Conservation (phyloP, 352 stramenopile species). For the Hyphochytrium catenoides region DNA sequence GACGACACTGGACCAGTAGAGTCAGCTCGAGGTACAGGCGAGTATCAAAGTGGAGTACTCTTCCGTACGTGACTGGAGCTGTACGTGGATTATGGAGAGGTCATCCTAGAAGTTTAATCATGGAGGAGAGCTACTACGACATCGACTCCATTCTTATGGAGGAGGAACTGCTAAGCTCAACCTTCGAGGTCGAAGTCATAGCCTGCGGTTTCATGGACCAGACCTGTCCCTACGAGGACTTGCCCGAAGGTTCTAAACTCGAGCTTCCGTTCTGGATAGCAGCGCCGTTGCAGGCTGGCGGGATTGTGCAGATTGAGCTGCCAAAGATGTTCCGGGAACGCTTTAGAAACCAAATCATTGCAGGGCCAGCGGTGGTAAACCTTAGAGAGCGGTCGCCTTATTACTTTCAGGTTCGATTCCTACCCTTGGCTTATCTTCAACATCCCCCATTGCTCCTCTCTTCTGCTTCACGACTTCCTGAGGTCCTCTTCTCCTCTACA, state of each 20-base stretch:
- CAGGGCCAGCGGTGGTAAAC: slow-evolving; percentile 35
- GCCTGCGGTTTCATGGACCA: slow-evolving; percentile 45
- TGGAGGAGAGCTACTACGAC: slow-evolving; percentile 40
- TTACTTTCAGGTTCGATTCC: slow-evolving; percentile 38
- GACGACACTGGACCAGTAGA: too few relatives aligned
- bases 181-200: slow-evolving; percentile 28
- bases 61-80: too few relatives aligned
- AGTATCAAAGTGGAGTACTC: too few relatives aligned
- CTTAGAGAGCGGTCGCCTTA: slow-evolving; percentile 43
- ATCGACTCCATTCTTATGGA: slow-evolving; percentile 43
- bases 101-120: too few relatives aligned
- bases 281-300: slow-evolving; percentile 20
- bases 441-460: too few relatives aligned
- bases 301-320: slow-evolving; percentile 23
- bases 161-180: slow-evolving; percentile 50
- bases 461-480: too few relatives aligned
- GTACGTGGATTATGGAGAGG: too few relatives aligned
- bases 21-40: too few relatives aligned
- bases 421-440: too few relatives aligned
- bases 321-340: slow-evolving; percentile 33
- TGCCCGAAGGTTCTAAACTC: slow-evolving; percentile 19
- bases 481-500: too few relatives aligned
- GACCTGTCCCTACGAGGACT: slow-evolving; percentile 23
- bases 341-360: slow-evolving; percentile 52
- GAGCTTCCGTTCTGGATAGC: slow-evolving; percentile 51